These are phyloP conservation scores for grape (Vitis vinifera) DNA, from an alignment of 164 flowering plant species.

Conservation along the genomic window DNA sequence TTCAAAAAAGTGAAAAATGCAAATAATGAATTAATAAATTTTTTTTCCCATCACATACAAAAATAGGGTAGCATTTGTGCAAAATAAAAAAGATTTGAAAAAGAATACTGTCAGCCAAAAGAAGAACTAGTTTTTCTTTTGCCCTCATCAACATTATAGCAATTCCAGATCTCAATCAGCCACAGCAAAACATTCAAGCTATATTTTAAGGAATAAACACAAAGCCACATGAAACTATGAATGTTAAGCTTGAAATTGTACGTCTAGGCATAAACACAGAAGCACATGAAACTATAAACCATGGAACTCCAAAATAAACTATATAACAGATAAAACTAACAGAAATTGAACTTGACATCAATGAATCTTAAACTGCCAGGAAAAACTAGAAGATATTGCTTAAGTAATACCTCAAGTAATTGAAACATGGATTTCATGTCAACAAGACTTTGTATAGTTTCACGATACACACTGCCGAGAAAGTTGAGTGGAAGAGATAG, in stretches of 20 bases:
- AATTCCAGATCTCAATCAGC: too few species aligned
- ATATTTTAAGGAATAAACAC: too few species aligned
- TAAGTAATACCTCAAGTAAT: constrained; percentile 77
- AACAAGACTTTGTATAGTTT: constrained; percentile 92
- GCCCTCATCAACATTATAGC: too few species aligned
- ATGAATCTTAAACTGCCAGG: neutral
- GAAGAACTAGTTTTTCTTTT: too few species aligned
- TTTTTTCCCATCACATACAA: too few species aligned
- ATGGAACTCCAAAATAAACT: neutral
- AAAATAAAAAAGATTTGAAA: too few species aligned
- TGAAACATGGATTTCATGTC: constrained; percentile 98
- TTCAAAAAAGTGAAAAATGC: too few species aligned
- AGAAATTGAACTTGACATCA: neutral
- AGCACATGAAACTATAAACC: neutral
- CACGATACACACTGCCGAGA: constrained; percentile 98
- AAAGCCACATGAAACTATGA: too few species aligned
- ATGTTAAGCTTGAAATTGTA: neutral
- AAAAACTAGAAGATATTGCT: constrained; percentile 2
- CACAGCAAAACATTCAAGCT: too few species aligned
- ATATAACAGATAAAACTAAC: neutral
- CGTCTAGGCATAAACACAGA: neutral
- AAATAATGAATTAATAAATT: too few species aligned
- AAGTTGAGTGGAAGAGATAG: constrained; percentile 95
- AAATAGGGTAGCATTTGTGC: too few species aligned
- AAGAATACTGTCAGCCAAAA: too few species aligned